Base-by-base conservation (phyloP, 2,329 filamentous ascomycete species). In the Colletotrichum paranaense region DNA sequence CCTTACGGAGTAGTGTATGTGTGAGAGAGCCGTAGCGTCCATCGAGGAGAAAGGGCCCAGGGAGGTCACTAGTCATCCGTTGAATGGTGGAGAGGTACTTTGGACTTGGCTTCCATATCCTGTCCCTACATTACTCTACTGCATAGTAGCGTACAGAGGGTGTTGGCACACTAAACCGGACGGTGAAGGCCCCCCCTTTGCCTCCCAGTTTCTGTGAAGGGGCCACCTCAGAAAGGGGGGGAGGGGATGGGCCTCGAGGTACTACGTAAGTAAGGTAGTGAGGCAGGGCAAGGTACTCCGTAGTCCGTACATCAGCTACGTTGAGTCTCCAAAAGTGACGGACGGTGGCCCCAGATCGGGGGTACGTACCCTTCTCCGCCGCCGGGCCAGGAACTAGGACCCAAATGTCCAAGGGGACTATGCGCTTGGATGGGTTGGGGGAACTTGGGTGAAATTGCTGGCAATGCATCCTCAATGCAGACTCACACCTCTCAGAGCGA, bases 381-480 rank as follows among this genome's bases (percentile, higher is more conserved):
- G 56, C 55, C 26, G 62, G 49, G 35, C 63, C 35, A 72, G 60
- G 70, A 70, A 70, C 67, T 65, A 24, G 56, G 66, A 56, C 67
- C 32, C 55, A 65, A 64, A 32, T 26, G 28, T 53, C 38, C 63
- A 65, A 65, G 60, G 60, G 60, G 56, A 19, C 57, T 35, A 63
- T 72, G 72, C 62, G 72, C 72, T 68, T 74, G 72, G 72, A 68
- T 74, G 71, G 71, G 71, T 72, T 64, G 62, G 62, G 62, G 52
- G 62, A 64, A 49, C 42, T 49, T 67, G 72, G 72, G 68, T 68
- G 72, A 74, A 72, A 74, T 74, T 74, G 68, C 62, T 59, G 38
- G 71, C 38, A 73, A 73, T 73, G 71, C 71, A 73, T 62, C 68
- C 52, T 71, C 63, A 71, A 71, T 71, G 68, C 62, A 62, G 28